Evolutionary conservation across 225 moss, liverwort and hornwort genomes (phyloP).

Genomic region (Neckera pumila): DNA sequence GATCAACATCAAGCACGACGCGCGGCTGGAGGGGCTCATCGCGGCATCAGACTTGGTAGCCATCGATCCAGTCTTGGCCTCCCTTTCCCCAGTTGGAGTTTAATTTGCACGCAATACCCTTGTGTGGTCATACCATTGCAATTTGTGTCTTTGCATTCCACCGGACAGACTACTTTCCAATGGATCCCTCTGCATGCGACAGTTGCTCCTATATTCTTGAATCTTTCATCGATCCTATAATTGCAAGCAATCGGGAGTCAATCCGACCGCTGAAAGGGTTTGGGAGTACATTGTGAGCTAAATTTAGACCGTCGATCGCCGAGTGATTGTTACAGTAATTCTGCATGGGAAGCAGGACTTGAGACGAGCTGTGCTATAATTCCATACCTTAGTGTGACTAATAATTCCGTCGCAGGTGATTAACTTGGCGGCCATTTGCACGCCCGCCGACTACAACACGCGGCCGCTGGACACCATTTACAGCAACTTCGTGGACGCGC

Average conservation of each 20-base stretch:
- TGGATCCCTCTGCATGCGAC: background rate
- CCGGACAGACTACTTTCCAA: background rate
- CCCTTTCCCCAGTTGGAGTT: background rate
- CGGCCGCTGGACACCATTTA: slow-evolving; percentile 52
- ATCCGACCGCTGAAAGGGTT: background rate
- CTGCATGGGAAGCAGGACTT: background rate
- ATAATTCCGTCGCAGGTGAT: slow-evolving; percentile 14
- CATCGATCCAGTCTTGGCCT: background rate
- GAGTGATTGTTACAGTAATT: background rate
- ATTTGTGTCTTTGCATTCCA: background rate
- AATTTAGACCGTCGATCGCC: background rate
- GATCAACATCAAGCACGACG: slow-evolving; percentile 47
- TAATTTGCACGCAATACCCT: too few species aligned
- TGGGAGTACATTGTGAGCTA: background rate
- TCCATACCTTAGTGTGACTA: background rate
- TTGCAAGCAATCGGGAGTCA: background rate
- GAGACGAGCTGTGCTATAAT: background rate
- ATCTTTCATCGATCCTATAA: too few species aligned
- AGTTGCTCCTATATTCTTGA: background rate
- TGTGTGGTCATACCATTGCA: background rate
- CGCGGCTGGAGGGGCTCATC: slow-evolving; percentile 29
- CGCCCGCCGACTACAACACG: slow-evolving; percentile 54
- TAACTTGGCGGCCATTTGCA: slow-evolving; percentile 55
- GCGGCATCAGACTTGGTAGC: slow-evolving; percentile 27
- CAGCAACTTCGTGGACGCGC: slow-evolving; percentile 57